These are phyloP conservation scores for Pythium rishiriense DNA, from an alignment of 352 stramenopile genomes.

Conservation along the genomic window DNA sequence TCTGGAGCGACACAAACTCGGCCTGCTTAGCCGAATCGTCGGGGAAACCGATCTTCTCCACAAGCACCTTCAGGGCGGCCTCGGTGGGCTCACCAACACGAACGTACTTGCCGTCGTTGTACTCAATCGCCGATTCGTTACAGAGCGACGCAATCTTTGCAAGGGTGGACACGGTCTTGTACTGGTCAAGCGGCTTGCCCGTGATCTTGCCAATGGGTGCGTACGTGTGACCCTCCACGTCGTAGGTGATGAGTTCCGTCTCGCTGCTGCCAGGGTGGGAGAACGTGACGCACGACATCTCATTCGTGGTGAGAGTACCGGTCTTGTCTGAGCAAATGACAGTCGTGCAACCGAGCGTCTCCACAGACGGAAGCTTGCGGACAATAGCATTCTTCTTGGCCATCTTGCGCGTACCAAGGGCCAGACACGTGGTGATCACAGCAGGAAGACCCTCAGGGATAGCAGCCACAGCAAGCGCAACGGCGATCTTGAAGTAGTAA, in stretches of 20 bases:
- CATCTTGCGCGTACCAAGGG: constrained; percentile 95
- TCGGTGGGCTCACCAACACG: constrained; percentile 97
- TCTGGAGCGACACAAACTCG: constrained; percentile 56
- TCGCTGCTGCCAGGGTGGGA: constrained; percentile 63
- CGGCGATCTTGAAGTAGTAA: constrained; percentile 99
- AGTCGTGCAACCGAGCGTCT: constrained; percentile 96
- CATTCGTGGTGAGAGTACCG: constrained; percentile 97
- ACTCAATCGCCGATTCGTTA: constrained; percentile 96
- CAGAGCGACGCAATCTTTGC: constrained; percentile 93
- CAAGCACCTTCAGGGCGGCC: constrained; percentile 94
- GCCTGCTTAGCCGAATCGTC: constrained; percentile 63
- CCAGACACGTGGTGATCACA: constrained; percentile 98
- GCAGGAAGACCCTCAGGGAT: constrained; percentile 99
- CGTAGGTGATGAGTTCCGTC: constrained; percentile 86
- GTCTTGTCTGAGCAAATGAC: constrained; percentile 95
- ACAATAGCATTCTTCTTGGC: constrained; percentile 98
- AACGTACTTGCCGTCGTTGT: constrained; percentile 84
- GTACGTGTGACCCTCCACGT: constrained; percentile 95
- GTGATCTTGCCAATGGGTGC: constrained; percentile 80
- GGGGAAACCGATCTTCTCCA: constrained; percentile 93
- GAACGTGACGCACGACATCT: constrained; percentile 94
- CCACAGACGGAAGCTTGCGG: constrained; percentile 96
- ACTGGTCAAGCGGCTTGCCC: constrained; percentile 47
- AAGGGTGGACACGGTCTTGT: constrained; percentile 84
- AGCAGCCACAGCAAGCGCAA: constrained; percentile 97